Evolutionary conservation across 2,329 filamentous ascomycete species (phyloP).

Genomic region (Penicillium italicum): DNA sequence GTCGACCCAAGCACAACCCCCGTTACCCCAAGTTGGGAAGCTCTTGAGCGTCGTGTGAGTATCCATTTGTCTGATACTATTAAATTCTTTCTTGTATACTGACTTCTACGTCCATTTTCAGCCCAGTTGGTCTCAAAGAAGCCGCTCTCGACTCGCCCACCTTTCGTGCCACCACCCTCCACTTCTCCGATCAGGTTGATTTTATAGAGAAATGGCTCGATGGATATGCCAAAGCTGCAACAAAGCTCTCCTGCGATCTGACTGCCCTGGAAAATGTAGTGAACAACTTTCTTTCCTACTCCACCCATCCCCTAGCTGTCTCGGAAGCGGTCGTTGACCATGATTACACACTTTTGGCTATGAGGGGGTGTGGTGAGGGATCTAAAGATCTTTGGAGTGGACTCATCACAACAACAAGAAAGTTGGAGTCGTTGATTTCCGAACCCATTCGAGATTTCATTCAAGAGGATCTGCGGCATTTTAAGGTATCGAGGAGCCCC

Average conservation of each 20-base stretch:
- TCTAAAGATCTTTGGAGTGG: conserved; percentile 84
- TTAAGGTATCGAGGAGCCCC: conserved; percentile 57
- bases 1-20: conserved; percentile 39
- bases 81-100: conserved; percentile 5
- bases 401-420: conserved; percentile 68
- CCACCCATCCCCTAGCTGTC: conserved; percentile 67
- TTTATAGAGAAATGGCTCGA: conserved; percentile 90
- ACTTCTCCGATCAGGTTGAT: conserved; percentile 91
- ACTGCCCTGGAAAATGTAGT: conserved; percentile 74
- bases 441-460: conserved; percentile 82
- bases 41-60: conserved; percentile 48
- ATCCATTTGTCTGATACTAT: background rate
- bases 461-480: conserved; percentile 71
- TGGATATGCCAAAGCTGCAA: conserved; percentile 60
- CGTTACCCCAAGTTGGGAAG: conserved; percentile 42
- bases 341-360: conserved; percentile 85
- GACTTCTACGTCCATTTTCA: conserved; percentile 28
- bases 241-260: conserved; percentile 62
- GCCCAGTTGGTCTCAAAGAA: conserved; percentile 85
- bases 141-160: conserved; percentile 94
- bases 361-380: conserved; percentile 80
- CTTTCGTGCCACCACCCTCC: conserved; percentile 79
- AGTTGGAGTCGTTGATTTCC: conserved; percentile 70
- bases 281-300: conserved; percentile 69
- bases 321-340: conserved; percentile 87